Conservation (phyloP, 2,329 filamentous ascomycete species). For the Thelonectria blattea region DNA sequence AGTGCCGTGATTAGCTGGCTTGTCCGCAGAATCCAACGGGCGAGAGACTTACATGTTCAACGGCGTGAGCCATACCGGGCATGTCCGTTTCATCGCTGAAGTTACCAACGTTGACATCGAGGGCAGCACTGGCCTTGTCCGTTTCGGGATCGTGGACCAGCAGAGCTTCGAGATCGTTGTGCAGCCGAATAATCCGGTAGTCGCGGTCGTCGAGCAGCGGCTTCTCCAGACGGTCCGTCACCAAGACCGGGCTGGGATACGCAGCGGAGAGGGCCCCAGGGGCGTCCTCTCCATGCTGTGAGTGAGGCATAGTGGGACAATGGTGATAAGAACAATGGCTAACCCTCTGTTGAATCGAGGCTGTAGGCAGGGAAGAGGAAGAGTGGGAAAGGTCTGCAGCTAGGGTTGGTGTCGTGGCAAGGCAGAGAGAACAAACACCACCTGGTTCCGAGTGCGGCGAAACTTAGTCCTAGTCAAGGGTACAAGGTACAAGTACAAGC, state of each 20-base stretch:
- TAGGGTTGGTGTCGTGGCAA: slow-evolving; percentile 13
- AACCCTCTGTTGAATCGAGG: slow-evolving; percentile 16
- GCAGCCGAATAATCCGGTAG: slow-evolving; percentile 84
- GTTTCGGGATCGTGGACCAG: slow-evolving; percentile 93
- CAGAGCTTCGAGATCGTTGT: slow-evolving; percentile 88
- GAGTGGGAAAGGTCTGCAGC: slow-evolving; percentile 11
- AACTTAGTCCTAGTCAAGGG: background rate
- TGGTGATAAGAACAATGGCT: slow-evolving; percentile 23
- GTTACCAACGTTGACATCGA: slow-evolving; percentile 95
- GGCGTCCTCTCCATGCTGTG: slow-evolving; percentile 35
- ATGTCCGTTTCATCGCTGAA: slow-evolving; percentile 92
- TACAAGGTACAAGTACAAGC: slow-evolving; percentile 6
- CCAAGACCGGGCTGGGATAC: slow-evolving; percentile 40
- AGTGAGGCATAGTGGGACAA: slow-evolving; percentile 40
- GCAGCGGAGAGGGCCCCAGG: slow-evolving; percentile 34
- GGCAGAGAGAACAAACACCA: slow-evolving; percentile 19
- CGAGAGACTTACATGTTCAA: slow-evolving; percentile 73
- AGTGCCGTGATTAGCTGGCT: slow-evolving; percentile 21
- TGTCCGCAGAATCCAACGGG: background rate
- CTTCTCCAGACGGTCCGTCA: slow-evolving; percentile 79
- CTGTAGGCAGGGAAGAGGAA: slow-evolving; percentile 22
- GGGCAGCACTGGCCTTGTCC: slow-evolving; percentile 93
- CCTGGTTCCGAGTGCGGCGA: slow-evolving; percentile 20
- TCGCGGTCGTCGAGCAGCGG: slow-evolving; percentile 83
- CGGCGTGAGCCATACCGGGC: slow-evolving; percentile 93